Conservation (phyloP, 352 stramenopile genomes). For the Phytopythium montanum region DNA sequence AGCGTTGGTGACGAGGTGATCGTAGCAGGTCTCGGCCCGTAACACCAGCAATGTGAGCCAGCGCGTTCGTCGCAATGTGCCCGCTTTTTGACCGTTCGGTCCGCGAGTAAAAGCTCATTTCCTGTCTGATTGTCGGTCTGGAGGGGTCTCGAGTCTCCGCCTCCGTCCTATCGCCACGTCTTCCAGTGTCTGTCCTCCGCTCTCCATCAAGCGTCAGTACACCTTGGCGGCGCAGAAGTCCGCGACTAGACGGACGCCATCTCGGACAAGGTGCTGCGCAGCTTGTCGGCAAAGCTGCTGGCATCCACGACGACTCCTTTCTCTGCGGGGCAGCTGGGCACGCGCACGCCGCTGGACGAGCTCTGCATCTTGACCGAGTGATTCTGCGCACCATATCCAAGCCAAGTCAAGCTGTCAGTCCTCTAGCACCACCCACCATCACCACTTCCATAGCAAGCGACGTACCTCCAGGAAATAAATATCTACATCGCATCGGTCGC, state of each 20-base stretch:
- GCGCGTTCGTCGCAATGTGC: neutral
- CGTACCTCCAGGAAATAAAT: constrained; percentile 89
- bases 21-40: no score
- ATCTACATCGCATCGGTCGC: constrained; percentile 83
- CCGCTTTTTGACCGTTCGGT: no score
- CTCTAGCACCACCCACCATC: neutral
- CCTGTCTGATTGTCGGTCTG: neutral
- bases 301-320: constrained; percentile 68
- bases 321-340: constrained; percentile 72
- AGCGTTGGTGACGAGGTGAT: no score
- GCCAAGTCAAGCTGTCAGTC: neutral
- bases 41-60: no score
- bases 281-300: constrained; percentile 78
- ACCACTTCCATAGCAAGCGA: neutral
- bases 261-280: constrained; percentile 80
- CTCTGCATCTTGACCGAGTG: constrained; percentile 84
- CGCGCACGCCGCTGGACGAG: constrained; percentile 66
- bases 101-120: neutral
- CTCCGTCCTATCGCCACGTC: neutral
- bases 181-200: neutral
- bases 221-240: no score
- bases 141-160: neutral
- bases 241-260: constrained; percentile 75
- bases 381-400: constrained; percentile 41
- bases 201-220: neutral